These are phyloP conservation scores for Globisporangium iwayamae DNA, from an alignment of 352 stramenopile genomes.

Conservation along the genomic window DNA sequence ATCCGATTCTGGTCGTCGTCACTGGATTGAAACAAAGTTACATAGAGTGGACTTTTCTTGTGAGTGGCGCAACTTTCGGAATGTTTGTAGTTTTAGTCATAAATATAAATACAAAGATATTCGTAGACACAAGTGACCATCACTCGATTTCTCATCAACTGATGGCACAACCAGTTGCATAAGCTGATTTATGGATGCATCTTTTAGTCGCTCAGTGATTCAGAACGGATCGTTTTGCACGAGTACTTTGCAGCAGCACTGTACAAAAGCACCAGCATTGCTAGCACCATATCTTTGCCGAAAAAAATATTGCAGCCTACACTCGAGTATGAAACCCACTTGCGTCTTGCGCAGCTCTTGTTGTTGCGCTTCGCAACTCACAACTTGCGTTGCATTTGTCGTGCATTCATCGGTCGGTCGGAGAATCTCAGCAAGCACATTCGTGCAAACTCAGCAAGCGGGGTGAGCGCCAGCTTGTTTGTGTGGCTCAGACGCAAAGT, in stretches of 20 bases:
- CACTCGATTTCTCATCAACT: conserved; percentile 3
- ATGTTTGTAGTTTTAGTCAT: neutral
- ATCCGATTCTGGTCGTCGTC: neutral
- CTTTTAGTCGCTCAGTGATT: too few relatives aligned
- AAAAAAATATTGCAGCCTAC: too few relatives aligned
- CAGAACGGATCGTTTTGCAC: too few relatives aligned
- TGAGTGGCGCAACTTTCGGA: neutral
- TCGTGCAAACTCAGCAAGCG: neutral
- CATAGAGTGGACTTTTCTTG: neutral
- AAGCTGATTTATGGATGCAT: neutral
- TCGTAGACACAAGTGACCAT: neutral
- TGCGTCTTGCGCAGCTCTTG: too few relatives aligned
- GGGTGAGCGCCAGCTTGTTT: neutral
- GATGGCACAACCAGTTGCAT: conserved; percentile 10
- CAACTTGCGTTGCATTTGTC: neutral
- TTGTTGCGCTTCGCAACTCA: too few relatives aligned
- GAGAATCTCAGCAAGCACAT: neutral
- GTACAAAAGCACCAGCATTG: too few relatives aligned
- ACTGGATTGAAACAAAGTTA: neutral
- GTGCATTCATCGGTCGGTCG: too few relatives aligned
- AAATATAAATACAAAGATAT: neutral
- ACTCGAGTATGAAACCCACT: too few relatives aligned
- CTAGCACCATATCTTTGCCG: too few relatives aligned
- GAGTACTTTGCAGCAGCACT: too few relatives aligned
- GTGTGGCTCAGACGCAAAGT: conserved; percentile 10